Percentiles rank a stretch among this genome's conserved stretches.
These are phyloP conservation scores for Ceratobasidium sp. DNA, from an alignment of 1,284 basidiomycete species.

Conservation along the genomic window DNA sequence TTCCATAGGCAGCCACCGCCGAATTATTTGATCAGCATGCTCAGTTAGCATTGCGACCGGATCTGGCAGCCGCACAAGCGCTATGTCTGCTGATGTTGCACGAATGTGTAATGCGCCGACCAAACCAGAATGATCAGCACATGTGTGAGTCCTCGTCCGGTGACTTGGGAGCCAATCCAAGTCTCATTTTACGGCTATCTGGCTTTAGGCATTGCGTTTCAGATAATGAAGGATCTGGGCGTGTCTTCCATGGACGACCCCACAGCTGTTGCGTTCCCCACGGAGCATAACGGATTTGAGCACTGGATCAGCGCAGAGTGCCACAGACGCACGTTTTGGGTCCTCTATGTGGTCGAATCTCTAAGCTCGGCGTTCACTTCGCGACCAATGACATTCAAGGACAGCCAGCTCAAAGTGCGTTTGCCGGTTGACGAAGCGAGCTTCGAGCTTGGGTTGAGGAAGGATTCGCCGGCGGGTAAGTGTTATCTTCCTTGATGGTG, in stretches of 20 bases:
- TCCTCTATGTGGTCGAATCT: constrained; percentile 64
- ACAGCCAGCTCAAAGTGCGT: constrained; percentile 68
- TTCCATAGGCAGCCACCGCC: constrained; percentile 31
- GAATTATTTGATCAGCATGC: constrained; percentile 66
- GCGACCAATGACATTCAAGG: constrained; percentile 61
- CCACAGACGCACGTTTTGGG: constrained; percentile 81
- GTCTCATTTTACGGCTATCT: neutral
- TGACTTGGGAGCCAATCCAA: neutral
- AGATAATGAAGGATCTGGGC: constrained; percentile 68
- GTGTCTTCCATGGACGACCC: constrained; percentile 68
- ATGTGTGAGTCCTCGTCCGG: constrained; percentile 43
- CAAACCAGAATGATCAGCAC: constrained; percentile 52
- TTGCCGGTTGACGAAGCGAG: constrained; percentile 79
- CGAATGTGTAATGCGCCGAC: constrained; percentile 59
- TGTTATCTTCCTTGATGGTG: neutral
- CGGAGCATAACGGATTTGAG: constrained; percentile 62
- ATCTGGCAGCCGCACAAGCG: constrained; percentile 73
- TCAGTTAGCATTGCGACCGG: constrained; percentile 45
- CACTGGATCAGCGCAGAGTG: constrained; percentile 44
- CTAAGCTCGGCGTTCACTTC: constrained; percentile 62
- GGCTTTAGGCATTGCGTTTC: constrained; percentile 60
- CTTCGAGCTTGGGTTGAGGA: constrained; percentile 69
- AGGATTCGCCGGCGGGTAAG: constrained; percentile 36
- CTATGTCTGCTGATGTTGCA: constrained; percentile 75
- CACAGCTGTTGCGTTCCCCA: constrained; percentile 64